Percentiles rank a stretch among this genome's conserved stretches.
These are phyloP conservation scores for Chlamydomonas eustigma DNA, from an alignment of 139 green algal genomes.

Conservation along the genomic window DNA sequence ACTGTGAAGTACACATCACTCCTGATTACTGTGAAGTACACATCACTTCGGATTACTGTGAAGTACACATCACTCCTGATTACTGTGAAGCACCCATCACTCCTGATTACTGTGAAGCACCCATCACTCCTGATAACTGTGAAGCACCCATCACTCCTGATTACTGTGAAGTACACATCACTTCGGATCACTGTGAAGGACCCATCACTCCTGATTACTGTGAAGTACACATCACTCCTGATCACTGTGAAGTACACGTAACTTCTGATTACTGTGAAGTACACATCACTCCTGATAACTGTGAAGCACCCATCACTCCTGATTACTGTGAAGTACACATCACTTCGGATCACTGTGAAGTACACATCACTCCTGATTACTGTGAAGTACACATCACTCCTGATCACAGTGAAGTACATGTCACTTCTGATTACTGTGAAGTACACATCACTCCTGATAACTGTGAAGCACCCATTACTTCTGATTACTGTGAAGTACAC, in stretches of 20 bases:
- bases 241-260: not conserved
- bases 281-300: not conserved
- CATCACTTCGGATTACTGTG: not conserved
- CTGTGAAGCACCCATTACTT: not conserved
- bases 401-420: not conserved
- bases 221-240: not conserved
- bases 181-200: not conserved
- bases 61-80: not conserved
- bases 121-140: no score
- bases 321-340: not conserved
- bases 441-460: not conserved
- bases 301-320: not conserved
- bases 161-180: not conserved
- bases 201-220: not conserved
- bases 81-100: not conserved
- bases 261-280: no score
- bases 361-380: not conserved
- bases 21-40: not conserved
- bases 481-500: not conserved
- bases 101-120: no score
- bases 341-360: not conserved
- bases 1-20: not conserved
- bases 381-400: not conserved
- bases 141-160: not conserved
- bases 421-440: not conserved